These are phyloP conservation scores for Nitzschia putrida DNA, from an alignment of 108 stramenopile species.

Conservation along the genomic window DNA sequence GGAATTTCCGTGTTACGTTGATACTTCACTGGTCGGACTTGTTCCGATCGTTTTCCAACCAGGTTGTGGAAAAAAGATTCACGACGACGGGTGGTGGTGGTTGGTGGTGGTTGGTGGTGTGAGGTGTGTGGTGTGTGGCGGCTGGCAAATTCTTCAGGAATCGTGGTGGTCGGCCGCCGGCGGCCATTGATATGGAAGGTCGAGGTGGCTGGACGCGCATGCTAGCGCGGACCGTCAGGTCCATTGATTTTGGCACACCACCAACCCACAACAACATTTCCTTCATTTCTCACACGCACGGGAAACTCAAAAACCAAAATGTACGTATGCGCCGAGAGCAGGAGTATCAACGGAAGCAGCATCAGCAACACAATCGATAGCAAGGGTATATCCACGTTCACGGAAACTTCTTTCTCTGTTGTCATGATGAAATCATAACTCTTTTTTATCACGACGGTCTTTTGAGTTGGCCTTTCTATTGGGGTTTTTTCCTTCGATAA, in stretches of 20 bases:
- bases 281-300: neutral
- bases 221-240: no score
- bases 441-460: slow-evolving; percentile 51
- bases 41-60: neutral
- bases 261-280: neutral
- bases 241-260: no score
- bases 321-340: neutral
- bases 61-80: no score
- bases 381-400: neutral
- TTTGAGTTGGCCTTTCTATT: slow-evolving; percentile 49
- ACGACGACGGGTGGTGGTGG: no score
- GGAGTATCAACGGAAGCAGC: neutral
- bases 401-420: neutral
- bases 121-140: no score
- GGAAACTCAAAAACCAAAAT: neutral
- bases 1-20: neutral
- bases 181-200: no score
- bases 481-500: slow-evolving; percentile 18
- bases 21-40: neutral
- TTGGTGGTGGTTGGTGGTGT: no score
- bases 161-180: no score
- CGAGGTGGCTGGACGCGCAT: no score
- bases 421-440: slow-evolving; percentile 34
- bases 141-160: no score
- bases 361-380: neutral